Conservation (phyloP, 192 early-diverging fungal genomes). For the Chytriomyces sp. region DNA sequence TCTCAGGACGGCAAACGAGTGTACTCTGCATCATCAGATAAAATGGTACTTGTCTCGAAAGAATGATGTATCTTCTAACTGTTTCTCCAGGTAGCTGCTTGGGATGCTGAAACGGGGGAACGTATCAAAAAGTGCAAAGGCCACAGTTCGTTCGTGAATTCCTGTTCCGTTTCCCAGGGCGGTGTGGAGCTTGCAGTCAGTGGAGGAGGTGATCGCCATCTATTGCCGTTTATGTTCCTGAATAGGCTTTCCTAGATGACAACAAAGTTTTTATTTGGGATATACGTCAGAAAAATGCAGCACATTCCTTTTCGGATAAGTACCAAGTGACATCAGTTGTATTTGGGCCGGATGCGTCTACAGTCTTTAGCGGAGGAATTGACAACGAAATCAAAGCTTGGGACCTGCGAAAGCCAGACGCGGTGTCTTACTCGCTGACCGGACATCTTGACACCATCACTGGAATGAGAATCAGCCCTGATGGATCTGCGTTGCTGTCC, state of each 20-base stretch:
- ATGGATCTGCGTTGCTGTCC: slow-evolving; percentile 76
- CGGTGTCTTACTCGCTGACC: slow-evolving; percentile 61
- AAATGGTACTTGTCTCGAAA: slow-evolving; percentile 29
- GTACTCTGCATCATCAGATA: slow-evolving; percentile 84
- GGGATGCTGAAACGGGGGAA: slow-evolving; percentile 83
- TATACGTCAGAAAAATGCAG: slow-evolving; percentile 43
- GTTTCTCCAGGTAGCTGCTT: slow-evolving; percentile 68
- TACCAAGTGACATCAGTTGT: slow-evolving; percentile 74
- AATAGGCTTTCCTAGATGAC: slow-evolving; percentile 68
- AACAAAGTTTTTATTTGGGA: slow-evolving; percentile 66
- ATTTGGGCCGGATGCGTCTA: slow-evolving; percentile 74
- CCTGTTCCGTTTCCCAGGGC: slow-evolving; percentile 66
- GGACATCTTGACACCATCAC: slow-evolving; percentile 92
- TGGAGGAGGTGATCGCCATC: slow-evolving; percentile 44
- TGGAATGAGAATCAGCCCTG: slow-evolving; percentile 79
- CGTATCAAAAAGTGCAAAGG: slow-evolving; percentile 78
- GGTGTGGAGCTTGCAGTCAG: slow-evolving; percentile 80
- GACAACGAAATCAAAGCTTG: slow-evolving; percentile 89
- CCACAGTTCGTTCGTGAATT: slow-evolving; percentile 83
- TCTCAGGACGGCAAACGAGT: slow-evolving; percentile 76
- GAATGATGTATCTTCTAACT: not conserved
- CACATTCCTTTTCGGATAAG: slow-evolving; percentile 38
- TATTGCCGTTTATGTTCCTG: not conserved
- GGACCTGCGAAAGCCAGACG: slow-evolving; percentile 79
- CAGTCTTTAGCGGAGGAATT: slow-evolving; percentile 83